phyloP scores from a whole-genome alignment of 2,329 filamentous ascomycete genomes.

The Fusarium sp. region DNA sequence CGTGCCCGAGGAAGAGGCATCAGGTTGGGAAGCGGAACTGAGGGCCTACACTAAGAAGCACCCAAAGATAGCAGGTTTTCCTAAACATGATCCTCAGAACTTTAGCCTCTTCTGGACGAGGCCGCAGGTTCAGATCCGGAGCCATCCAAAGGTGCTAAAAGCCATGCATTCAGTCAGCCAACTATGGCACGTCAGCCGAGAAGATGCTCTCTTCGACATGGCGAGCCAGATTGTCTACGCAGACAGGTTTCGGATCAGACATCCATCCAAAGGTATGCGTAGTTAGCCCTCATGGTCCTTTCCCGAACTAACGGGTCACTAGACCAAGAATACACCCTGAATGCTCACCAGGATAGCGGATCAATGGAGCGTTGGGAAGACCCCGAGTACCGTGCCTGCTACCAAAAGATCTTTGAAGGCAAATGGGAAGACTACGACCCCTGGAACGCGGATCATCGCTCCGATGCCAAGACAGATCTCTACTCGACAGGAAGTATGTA shows the following conservation, averaged over 20 bases:
- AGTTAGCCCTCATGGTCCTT: too few species aligned
- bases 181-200: slow-evolving; percentile 7
- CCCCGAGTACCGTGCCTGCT: slow-evolving; percentile 74
- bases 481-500: slow-evolving; percentile 75
- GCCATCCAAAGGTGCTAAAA: slow-evolving; percentile 12
- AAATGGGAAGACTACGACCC: slow-evolving; percentile 85
- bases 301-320: not conserved
- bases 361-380: slow-evolving; percentile 79
- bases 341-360: slow-evolving; percentile 79
- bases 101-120: slow-evolving; percentile 16
- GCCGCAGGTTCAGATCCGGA: slow-evolving; percentile 11
- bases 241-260: slow-evolving; percentile 75
- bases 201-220: slow-evolving; percentile 1
- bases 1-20: slow-evolving; percentile 41
- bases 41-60: slow-evolving; percentile 41
- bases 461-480: slow-evolving; percentile 77
- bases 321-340: slow-evolving; percentile 63
- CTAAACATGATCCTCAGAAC: slow-evolving; percentile 7
- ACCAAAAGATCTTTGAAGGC: slow-evolving; percentile 78
- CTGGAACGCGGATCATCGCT: slow-evolving; percentile 78
- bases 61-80: slow-evolving; percentile 25
- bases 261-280: not conserved
- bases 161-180: slow-evolving; percentile 16
- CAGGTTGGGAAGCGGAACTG: slow-evolving; percentile 39
- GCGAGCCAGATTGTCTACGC: slow-evolving; percentile 46